Base-by-base conservation (phyloP, 2,329 filamentous ascomycete species). In the Coleophoma crateriformis region DNA sequence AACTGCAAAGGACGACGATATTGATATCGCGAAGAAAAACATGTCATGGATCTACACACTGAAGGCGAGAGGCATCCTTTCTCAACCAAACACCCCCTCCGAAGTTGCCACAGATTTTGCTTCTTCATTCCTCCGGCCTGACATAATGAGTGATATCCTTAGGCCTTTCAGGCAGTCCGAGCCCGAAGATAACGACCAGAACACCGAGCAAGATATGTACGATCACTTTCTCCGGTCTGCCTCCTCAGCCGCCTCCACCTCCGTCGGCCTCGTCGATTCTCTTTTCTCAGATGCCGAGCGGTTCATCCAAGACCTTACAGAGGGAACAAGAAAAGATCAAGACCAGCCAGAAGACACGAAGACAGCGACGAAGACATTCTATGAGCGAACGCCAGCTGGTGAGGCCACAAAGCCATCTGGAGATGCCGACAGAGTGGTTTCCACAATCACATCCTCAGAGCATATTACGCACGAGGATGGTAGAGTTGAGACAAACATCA, bases 181-280 rank as follows among this genome's bases (percentile, higher is more conserved):
- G 8, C 14, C n/a, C 13, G 12, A 35, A 33, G 11, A 11, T 19
- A 44, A 47, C 19, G 50, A 51, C 14, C 19, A 52, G 5, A 47
- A 56, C 33, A 63, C 59, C 7, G 62, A 64, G 17, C 58, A 58
- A 46, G 61, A 64, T 12, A 60, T 61, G 57, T 64, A 64, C 49
- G 57, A 63, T 7, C 47, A 45, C 3, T 63, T 63, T 39, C 44
- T 61, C 13, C 39, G 48, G 1, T 51, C 41, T 22, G 46, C 50
- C 11, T 47, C 53, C 33, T 33, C 47, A 11, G 27, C 27, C 27
- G 27, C 27, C 27, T 14, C 45, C 15, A 27, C 40, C n/a, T 33
- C 40, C 13, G 13, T 45, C 4, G 35, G 33, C 19, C 39, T 39
- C 7, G 17, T 51, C 2, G 39, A 51, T n/a, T 33, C 43, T 13